phyloP scores from a whole-genome alignment of 768 basidiomycete species.

The Psilocybe azurescens region DNA sequence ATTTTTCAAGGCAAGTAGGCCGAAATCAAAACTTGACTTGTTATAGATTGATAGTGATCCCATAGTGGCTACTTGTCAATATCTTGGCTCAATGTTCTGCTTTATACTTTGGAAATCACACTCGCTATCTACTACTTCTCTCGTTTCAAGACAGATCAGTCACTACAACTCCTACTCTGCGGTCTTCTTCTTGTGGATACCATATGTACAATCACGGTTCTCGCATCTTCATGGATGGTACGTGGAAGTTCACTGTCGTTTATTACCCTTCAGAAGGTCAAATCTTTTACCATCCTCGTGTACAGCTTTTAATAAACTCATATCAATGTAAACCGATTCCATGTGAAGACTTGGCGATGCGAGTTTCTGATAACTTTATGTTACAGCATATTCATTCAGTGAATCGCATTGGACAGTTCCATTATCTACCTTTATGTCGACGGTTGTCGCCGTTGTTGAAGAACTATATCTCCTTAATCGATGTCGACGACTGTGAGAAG shows the following conservation, averaged over 20 bases:
- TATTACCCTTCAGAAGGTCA: background rate
- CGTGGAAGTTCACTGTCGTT: background rate
- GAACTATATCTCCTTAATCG: slow-evolving; percentile 28
- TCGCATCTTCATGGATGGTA: slow-evolving; percentile 29
- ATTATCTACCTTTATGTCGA: slow-evolving; percentile 23
- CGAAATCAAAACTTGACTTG: background rate
- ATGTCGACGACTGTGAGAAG: slow-evolving; percentile 26
- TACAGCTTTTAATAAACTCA: slow-evolving; percentile 22
- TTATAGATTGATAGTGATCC: background rate
- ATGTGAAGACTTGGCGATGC: background rate
- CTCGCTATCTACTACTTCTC: slow-evolving; percentile 29
- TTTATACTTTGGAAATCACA: slow-evolving; percentile 28
- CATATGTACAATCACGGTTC: slow-evolving; percentile 24
- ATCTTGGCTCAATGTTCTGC: slow-evolving; percentile 29
- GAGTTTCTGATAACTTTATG: background rate
- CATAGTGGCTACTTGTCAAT: slow-evolving; percentile 24
- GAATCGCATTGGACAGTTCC: slow-evolving; percentile 25
- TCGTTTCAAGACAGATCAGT: slow-evolving; percentile 22
- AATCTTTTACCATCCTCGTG: no score
- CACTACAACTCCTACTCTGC: slow-evolving; percentile 20
- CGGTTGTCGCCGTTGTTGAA: slow-evolving; percentile 22
- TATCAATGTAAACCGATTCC: slow-evolving; percentile 12
- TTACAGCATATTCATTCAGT: slow-evolving; percentile 18
- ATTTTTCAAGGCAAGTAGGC: slow-evolving; percentile 17
- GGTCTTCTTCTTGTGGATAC: slow-evolving; percentile 25